These are phyloP conservation scores for Xylaria telfairii DNA, from an alignment of 495 filamentous ascomycete species.

Conservation along the genomic window DNA sequence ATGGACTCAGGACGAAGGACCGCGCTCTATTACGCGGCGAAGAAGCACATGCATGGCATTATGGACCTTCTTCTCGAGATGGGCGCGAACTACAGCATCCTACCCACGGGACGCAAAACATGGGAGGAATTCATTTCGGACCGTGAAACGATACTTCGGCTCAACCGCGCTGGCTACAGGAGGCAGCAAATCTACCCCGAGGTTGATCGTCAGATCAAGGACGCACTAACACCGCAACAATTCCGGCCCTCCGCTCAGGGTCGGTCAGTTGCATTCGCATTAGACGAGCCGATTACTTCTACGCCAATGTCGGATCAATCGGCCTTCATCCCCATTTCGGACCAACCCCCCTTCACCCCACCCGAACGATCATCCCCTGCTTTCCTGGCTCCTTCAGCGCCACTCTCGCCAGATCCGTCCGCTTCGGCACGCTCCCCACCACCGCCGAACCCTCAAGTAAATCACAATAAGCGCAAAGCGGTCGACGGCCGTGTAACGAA, in stretches of 20 bases:
- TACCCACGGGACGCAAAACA: not conserved
- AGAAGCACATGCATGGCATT: constrained; percentile 36
- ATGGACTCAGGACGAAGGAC: constrained; percentile 43
- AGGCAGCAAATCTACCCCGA: not conserved
- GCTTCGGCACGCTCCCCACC: too few relatives aligned
- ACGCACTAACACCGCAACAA: not conserved
- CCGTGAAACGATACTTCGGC: not conserved
- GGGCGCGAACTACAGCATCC: constrained; percentile 2
- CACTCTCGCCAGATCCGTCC: too few relatives aligned
- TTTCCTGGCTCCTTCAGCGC: too few relatives aligned
- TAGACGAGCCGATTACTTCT: too few relatives aligned
- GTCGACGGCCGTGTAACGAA: too few relatives aligned
- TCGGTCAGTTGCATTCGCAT: constrained; percentile 30
- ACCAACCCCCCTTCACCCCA: too few relatives aligned
- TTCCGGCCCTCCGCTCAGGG: too few relatives aligned
- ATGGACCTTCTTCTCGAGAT: constrained; percentile 38
- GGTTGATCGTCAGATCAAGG: not conserved
- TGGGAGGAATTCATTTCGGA: constrained; percentile 15
- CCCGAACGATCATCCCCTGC: too few relatives aligned
- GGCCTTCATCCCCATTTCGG: too few relatives aligned
- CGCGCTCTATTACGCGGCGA: constrained; percentile 40
- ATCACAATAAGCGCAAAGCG: too few relatives aligned
- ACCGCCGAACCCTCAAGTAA: too few relatives aligned
- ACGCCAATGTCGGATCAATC: constrained; percentile 30
- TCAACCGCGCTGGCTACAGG: not conserved